Evolutionary conservation across 192 early-diverging fungal species (phyloP), one percentile per base, ranked within the genome.

Genomic region (Backusella luteola): DNA sequence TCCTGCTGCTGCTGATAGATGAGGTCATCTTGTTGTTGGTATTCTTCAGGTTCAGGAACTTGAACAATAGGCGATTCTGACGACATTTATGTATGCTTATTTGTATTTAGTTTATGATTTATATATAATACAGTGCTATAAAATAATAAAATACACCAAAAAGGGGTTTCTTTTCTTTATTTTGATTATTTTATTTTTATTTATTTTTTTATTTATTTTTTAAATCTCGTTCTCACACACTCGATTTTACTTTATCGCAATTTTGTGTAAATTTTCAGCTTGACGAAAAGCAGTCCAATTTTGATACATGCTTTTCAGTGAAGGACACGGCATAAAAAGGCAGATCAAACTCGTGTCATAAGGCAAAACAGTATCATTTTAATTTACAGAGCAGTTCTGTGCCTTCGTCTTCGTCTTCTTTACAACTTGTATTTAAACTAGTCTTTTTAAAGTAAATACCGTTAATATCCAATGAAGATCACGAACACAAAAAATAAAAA

Each of bases 21-120:
- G 56, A 78, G 52, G 39, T 81, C 68, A 75, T 78, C 76, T 29
- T 75, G 46, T 39, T 73, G 32, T 71, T 56, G 80, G 73, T 36
- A 75, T 75, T 41, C 74, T 70, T 63, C 70, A 41, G 69, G 84
- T 36, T 87, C 81, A 21, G 83, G 73, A n/a, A 87, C 86, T 75
- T 87, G 86, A 21, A 82, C 81, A 80, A 87, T 87, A 70, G 86
- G 86, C n/a, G 84, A 85, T 78, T 87, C 86, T 41, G 84, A 85
- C 29, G 77, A 42, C 80, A 81, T 81, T 63, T 49, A n/a, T 49
- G 15, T 63, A 3, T 63, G 0, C 14, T 63, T 26, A 0, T 26
- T 63, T 59, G 11, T 59, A 3, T 59, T 23, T 59, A 26, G 11
- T 2, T 63, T 4, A 9, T 63, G 23, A 0, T 32, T 32, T 32